A percentile compares a stretch with the other conserved stretches of the same genome.
Evolutionary conservation across 805 yeast genomes (phyloP).

Genomic region (Suhomyces prunicola): DNA sequence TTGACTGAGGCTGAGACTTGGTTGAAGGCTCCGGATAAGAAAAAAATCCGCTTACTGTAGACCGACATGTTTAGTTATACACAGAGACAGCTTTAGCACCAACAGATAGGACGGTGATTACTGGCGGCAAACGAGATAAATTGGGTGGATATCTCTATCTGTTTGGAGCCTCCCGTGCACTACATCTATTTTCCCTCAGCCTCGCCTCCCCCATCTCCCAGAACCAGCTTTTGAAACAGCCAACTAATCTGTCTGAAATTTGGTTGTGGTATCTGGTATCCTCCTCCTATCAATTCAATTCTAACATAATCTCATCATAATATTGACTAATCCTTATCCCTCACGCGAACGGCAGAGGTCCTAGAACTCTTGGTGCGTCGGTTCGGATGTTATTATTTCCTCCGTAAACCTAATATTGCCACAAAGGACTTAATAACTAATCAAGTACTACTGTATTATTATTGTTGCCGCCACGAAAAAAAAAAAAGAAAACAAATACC

Average conservation of each 20-base stretch:
- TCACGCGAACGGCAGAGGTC: neutral
- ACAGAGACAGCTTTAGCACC: neutral
- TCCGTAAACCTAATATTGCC: neutral
- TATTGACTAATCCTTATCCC: neutral
- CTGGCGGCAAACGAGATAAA: neutral
- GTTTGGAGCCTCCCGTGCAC: neutral
- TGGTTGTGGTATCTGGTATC: neutral
- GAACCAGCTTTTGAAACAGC: neutral
- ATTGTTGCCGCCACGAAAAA: neutral
- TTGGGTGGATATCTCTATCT: neutral
- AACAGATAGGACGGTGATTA: neutral
- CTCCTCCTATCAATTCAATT: neutral
- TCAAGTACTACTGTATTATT: neutral
- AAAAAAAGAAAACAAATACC: neutral
- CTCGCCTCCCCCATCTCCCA: neutral
- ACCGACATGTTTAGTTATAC: neutral
- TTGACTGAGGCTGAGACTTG: neutral
- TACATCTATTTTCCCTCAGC: neutral
- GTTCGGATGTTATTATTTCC: neutral
- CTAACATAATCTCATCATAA: neutral
- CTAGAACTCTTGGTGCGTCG: neutral
- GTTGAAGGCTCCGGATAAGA: neutral
- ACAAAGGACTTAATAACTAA: neutral
- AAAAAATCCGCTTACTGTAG: neutral
- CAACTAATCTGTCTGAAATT: neutral